These are phyloP conservation scores for Picochlorum costavermella DNA, from an alignment of 139 green algal genomes.

Conservation along the genomic window DNA sequence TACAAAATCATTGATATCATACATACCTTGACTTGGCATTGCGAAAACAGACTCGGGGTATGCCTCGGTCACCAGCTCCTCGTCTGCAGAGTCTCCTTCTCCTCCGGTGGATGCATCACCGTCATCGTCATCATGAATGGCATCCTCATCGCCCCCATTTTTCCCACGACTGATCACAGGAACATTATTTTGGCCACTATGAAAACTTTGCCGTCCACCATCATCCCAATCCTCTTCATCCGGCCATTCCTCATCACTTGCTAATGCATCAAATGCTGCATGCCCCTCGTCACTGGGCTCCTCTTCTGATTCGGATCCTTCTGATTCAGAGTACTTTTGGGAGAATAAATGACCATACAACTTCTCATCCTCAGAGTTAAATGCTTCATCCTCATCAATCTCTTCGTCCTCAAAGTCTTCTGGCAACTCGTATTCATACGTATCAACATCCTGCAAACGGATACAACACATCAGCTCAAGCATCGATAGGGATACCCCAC, in stretches of 20 bases:
- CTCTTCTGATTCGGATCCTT: constrained; percentile 21
- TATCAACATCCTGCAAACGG: constrained; percentile 63
- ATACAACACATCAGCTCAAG: background rate
- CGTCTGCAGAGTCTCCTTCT: background rate
- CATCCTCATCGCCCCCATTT: constrained; percentile 16
- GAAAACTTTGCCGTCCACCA: background rate
- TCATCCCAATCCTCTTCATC: constrained; percentile 11
- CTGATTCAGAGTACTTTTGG: constrained; percentile 24
- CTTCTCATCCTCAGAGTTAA: constrained; percentile 76
- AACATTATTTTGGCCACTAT: background rate
- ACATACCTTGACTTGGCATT: constrained; percentile 37
- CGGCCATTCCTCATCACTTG: background rate
- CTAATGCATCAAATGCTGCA: background rate
- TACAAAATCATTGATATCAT: background rate
- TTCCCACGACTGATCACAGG: background rate
- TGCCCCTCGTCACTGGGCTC: constrained; percentile 5
- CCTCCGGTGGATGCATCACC: constrained; percentile 11
- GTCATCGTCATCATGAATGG: constrained; percentile 26
- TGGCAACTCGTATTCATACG: constrained; percentile 83
- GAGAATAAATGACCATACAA: constrained; percentile 63
- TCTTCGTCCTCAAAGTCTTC: constrained; percentile 91
- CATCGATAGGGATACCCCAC: background rate
- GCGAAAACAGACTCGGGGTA: constrained; percentile 66
- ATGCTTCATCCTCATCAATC: constrained; percentile 90
- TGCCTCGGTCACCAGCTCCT: constrained; percentile 34